phyloP scores from a whole-genome alignment of 1,284 basidiomycete genomes.

The Anthracocystis setariae region DNA sequence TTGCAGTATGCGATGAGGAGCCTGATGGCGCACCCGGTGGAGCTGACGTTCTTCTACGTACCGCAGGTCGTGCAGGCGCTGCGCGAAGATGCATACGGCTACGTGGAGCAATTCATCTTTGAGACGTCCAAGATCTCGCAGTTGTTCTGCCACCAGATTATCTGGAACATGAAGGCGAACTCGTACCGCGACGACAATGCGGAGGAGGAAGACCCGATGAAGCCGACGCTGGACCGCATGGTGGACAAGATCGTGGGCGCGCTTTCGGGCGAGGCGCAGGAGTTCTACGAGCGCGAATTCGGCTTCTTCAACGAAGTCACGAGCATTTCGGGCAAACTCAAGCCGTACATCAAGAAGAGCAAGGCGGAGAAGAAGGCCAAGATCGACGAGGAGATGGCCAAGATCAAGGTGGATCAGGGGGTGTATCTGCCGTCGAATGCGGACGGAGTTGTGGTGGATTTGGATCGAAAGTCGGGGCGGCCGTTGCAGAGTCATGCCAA shows the following conservation, averaged over 20 bases:
- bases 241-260: slow-evolving; percentile 82
- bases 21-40: slow-evolving; percentile 91
- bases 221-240: slow-evolving; percentile 90
- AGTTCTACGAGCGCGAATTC: slow-evolving; percentile 95
- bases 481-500: slow-evolving; percentile 98
- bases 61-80: slow-evolving; percentile 98
- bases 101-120: slow-evolving; percentile 94
- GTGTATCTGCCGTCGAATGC: slow-evolving; percentile 98
- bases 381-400: slow-evolving; percentile 99
- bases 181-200: slow-evolving; percentile 85
- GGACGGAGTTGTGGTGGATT: slow-evolving; percentile 92
- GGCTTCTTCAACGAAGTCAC: slow-evolving; percentile 96
- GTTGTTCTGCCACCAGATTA: slow-evolving; percentile 98
- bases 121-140: slow-evolving; percentile 98
- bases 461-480: slow-evolving; percentile 94
- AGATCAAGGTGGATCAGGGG: slow-evolving; percentile 89
- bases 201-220: slow-evolving; percentile 87
- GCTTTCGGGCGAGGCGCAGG: slow-evolving; percentile 87
- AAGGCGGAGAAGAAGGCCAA: slow-evolving; percentile 99
- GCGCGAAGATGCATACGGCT: slow-evolving; percentile 79
- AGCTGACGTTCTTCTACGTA: slow-evolving; percentile 97
- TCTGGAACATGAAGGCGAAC: slow-evolving; percentile 99
- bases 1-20: slow-evolving; percentile 97
- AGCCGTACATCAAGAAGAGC: slow-evolving; percentile 93
- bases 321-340: slow-evolving; percentile 95